Percentiles rank a stretch among this genome's conserved stretches.
These are phyloP conservation scores for Pseudogymnoascus sp. DNA, from an alignment of 2,329 filamentous ascomycete genomes.

Conservation along the genomic window DNA sequence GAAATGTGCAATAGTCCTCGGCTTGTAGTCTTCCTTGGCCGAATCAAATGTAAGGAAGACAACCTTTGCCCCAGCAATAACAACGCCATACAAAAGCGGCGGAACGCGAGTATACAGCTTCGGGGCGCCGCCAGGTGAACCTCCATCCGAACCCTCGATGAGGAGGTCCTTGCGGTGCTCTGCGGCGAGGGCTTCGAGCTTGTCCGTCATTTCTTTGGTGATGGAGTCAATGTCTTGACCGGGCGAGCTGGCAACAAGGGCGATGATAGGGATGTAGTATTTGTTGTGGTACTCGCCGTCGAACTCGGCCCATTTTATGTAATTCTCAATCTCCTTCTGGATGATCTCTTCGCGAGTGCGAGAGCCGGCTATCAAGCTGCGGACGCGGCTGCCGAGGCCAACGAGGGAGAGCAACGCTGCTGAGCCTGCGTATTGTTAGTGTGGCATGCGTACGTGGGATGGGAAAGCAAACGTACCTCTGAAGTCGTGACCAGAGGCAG, in stretches of 20 bases:
- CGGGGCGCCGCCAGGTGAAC: slow-evolving; percentile 16
- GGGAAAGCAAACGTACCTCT: slow-evolving; percentile 20
- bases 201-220: slow-evolving; percentile 19
- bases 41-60: slow-evolving; percentile 28
- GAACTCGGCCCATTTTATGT: slow-evolving; percentile 29
- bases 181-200: slow-evolving; percentile 25
- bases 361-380: slow-evolving; percentile 17
- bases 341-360: slow-evolving; percentile 23
- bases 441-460: neutral
- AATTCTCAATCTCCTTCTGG: slow-evolving; percentile 24
- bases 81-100: slow-evolving; percentile 30
- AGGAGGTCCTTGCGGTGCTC: slow-evolving; percentile 22
- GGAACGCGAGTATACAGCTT: slow-evolving; percentile 21
- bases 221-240: slow-evolving; percentile 18
- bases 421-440: slow-evolving; percentile 18
- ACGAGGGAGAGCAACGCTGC: slow-evolving; percentile 25
- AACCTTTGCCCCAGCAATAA: slow-evolving; percentile 23
- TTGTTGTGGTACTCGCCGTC: slow-evolving; percentile 26
- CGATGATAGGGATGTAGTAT: slow-evolving; percentile 26
- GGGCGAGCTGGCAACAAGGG: slow-evolving; percentile 18
- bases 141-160: slow-evolving; percentile 6
- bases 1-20: slow-evolving; percentile 24
- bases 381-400: slow-evolving; percentile 22
- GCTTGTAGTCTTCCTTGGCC: slow-evolving; percentile 20
- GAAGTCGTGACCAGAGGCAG: slow-evolving; percentile 18